phyloP scores from a whole-genome alignment of 768 basidiomycete genomes.

The Phlebiopsis gigantea region DNA sequence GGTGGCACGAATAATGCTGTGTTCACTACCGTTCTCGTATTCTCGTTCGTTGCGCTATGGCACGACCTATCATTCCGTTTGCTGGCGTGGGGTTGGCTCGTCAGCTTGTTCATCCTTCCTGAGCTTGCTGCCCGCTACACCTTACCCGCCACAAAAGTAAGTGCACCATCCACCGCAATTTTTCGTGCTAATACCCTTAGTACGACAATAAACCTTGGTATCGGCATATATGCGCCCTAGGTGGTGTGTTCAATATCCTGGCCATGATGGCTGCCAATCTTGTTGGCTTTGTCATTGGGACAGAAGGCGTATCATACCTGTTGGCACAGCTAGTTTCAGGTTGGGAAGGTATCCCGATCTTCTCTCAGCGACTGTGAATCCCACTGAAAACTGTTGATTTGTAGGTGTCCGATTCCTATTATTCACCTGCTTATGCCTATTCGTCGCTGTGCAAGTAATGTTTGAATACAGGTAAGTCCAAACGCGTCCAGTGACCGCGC shows the following conservation, averaged over 20 bases:
- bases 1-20: slow-evolving; percentile 61
- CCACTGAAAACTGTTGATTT: neutral
- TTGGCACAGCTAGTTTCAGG: slow-evolving; percentile 55
- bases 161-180: slow-evolving; percentile 11
- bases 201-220: slow-evolving; percentile 73
- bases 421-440: slow-evolving; percentile 57
- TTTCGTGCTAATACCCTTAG: slow-evolving; percentile 33
- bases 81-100: slow-evolving; percentile 95
- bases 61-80: slow-evolving; percentile 88
- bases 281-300: slow-evolving; percentile 90
- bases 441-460: slow-evolving; percentile 86
- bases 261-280: slow-evolving; percentile 93
- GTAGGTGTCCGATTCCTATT: slow-evolving; percentile 65
- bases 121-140: slow-evolving; percentile 63
- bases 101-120: slow-evolving; percentile 85
- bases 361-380: neutral
- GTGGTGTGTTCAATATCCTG: slow-evolving; percentile 78
- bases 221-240: slow-evolving; percentile 76
- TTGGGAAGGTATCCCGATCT: slow-evolving; percentile 45
- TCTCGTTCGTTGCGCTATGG: slow-evolving; percentile 97
- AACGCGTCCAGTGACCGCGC: neutral
- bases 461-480: slow-evolving; percentile 83
- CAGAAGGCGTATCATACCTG: slow-evolving; percentile 73
- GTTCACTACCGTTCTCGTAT: slow-evolving; percentile 71
- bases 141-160: slow-evolving; percentile 62